phyloP scores from a whole-genome alignment of 805 yeast genomes.

The Sugiyamaella valdiviana region DNA sequence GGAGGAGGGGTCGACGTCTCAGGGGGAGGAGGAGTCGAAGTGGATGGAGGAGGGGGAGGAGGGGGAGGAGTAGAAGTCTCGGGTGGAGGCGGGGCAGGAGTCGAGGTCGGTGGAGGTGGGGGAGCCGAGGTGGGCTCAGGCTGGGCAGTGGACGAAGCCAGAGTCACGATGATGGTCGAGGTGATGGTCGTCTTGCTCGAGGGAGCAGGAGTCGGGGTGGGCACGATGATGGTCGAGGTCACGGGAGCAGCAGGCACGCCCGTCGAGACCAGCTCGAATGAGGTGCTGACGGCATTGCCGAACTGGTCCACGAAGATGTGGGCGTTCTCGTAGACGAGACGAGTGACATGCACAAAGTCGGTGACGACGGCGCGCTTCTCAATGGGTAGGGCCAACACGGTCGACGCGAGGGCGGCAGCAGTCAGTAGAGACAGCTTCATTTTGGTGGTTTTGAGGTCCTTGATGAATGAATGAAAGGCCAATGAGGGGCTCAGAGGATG shows the following conservation, averaged over 20 bases:
- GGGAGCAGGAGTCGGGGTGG: constrained; percentile 3
- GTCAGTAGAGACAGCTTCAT: constrained; percentile 15
- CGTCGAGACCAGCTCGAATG: constrained; percentile 19
- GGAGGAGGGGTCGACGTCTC: constrained; percentile 12
- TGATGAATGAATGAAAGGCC: background rate
- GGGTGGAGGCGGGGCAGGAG: constrained; percentile 8
- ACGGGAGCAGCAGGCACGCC: constrained; percentile 11
- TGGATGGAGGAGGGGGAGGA: constrained; percentile 2
- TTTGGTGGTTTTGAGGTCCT: background rate
- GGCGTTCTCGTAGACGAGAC: constrained; percentile 20
- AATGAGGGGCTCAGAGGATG: background rate
- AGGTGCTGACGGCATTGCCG: constrained; percentile 22
- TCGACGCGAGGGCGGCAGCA: constrained; percentile 2
- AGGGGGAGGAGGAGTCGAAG: constrained; percentile 5
- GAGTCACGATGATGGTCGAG: constrained; percentile 6
- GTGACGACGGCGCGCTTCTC: constrained; percentile 19
- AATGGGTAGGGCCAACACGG: constrained; percentile 12
- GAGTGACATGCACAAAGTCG: constrained; percentile 19
- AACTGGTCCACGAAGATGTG: constrained; percentile 24
- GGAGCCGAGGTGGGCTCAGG: constrained; percentile 14
- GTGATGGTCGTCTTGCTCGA: constrained; percentile 9
- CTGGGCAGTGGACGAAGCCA: constrained; percentile 9
- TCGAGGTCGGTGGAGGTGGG: constrained; percentile 10
- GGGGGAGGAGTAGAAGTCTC: constrained; percentile 13
- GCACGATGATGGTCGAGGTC: background rate